Percentiles rank a stretch among this genome's conserved stretches.
Evolutionary conservation across 371 early-diverging fungal genomes (phyloP).

Genomic region (Blakeslea trispora): DNA sequence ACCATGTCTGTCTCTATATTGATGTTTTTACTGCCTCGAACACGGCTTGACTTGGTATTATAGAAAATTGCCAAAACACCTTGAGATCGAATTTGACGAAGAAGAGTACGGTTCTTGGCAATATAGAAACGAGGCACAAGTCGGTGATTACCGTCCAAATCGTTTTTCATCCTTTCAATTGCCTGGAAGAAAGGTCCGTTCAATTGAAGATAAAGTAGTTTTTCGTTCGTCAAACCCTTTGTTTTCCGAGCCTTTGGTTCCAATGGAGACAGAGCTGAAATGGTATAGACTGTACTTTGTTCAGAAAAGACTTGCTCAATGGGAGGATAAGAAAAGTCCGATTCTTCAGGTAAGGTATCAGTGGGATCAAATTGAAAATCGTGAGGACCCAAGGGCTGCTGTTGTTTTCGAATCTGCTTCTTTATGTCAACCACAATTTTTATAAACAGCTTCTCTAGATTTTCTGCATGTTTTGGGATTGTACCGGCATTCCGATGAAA

Average conservation of each 20-base stretch:
- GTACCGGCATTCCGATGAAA: constrained; percentile 42
- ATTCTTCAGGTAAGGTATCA: constrained; percentile 31
- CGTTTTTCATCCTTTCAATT: constrained; percentile 35
- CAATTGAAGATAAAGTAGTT: constrained; percentile 36
- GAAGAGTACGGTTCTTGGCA: constrained; percentile 46
- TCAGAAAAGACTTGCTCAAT: constrained; percentile 31
- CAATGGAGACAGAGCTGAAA: constrained; percentile 41
- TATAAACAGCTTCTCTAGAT: constrained; percentile 36
- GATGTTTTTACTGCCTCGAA: constrained; percentile 24
- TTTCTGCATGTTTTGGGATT: constrained; percentile 43
- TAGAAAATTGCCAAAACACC: constrained; percentile 46
- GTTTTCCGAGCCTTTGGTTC: constrained; percentile 38
- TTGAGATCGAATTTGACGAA: constrained; percentile 38
- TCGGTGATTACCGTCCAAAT: constrained; percentile 24
- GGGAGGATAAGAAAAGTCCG: constrained; percentile 36
- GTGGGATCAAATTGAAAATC: constrained; percentile 33
- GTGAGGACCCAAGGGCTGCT: constrained; percentile 20
- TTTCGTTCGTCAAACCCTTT: constrained; percentile 34
- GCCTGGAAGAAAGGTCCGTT: constrained; percentile 51
- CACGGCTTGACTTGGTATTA: constrained; percentile 32
- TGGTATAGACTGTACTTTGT: constrained; percentile 43
- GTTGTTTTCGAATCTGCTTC: constrained; percentile 32
- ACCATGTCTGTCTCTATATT: constrained; percentile 45
- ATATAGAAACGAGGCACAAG: constrained; percentile 48
- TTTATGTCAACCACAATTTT: constrained; percentile 40